Evolutionary conservation across 73 alveolate genomes (phyloP).

Genomic region (Durusdinium trenchii): DNA sequence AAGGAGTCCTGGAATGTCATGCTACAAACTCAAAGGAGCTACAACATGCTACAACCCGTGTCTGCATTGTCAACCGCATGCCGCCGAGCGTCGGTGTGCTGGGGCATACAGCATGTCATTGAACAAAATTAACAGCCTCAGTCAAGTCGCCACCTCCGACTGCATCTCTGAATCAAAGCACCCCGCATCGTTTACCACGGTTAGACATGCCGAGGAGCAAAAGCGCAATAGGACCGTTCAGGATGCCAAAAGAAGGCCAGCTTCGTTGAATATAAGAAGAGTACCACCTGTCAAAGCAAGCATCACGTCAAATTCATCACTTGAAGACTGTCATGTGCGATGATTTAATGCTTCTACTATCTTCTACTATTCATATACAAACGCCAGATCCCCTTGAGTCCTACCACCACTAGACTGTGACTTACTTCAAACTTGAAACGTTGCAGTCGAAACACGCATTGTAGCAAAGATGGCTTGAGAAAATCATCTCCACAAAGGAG

Average conservation of each 20-base stretch:
- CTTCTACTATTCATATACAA: too few species aligned
- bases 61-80: not conserved
- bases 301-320: too few species aligned
- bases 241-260: slow-evolving; percentile 43
- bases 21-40: not conserved
- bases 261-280: slow-evolving; percentile 50
- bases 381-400: too few species aligned
- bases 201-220: not conserved
- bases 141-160: not conserved
- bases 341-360: too few species aligned
- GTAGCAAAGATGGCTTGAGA: slow-evolving; percentile 33
- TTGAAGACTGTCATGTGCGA: too few species aligned
- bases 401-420: not conserved
- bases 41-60: not conserved
- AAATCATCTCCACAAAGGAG: slow-evolving; percentile 35
- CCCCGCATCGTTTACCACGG: not conserved
- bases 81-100: slow-evolving; percentile 56
- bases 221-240: slow-evolving; percentile 73
- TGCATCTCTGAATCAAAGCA: not conserved
- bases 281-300: slow-evolving; percentile 30
- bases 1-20: slow-evolving; percentile 45
- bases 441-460: slow-evolving; percentile 19
- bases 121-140: slow-evolving; percentile 37
- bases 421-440: not conserved
- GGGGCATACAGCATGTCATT: slow-evolving; percentile 88